Base-by-base conservation (phyloP, 1,284 basidiomycete species). In the Ustilago sp. region DNA sequence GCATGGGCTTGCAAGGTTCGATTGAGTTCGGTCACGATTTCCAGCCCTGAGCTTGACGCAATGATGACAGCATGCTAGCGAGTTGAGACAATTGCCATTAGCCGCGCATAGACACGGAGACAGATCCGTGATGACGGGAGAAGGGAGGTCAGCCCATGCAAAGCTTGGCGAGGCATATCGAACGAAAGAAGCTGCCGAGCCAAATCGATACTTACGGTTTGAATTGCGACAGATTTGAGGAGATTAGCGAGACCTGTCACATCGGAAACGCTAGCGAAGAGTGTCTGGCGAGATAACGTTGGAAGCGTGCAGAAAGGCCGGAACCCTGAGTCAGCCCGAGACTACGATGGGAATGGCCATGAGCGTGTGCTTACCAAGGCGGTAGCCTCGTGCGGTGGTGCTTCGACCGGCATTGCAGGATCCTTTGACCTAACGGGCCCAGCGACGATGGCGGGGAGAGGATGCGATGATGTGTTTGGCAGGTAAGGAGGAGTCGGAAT, bases 11-110 rank as follows among this genome's bases (percentile, higher is more conserved):
- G 88, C 8, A 95, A 87, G 1, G 92, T 91, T 53, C 91, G 89
- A 5, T 92, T 91, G 83, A 95, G 93, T 87, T 97, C 94, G 11
- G 94, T 94, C n/a, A 90, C 90, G 35, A 96, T 89, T n/a, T 90
- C 90, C 70, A 97, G 87, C 1, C 94, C 94, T 36, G 89, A 88
- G 45, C 89, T 87, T 23, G 90, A 90, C 13, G 94, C 89, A 8
- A 90, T 91, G 59, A 96, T 88, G 1, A 90, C 91, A n/a, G 93
- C 94, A 51, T 78, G 72, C 68, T 71, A 57, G 5, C 4, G 9
- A 9, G 48, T 31, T 4, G 11, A 31, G 9, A 19, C 11, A 23
- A 53, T 6, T 23, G 28, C 31, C 13, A 51, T 32, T 4, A 17
- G 34, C 8, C 9, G 8, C n/a, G 39, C 9, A 11, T n/a, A 15